These are phyloP conservation scores for Cucurbita argyrosperma DNA, from an alignment of 306 rosid genomes.

Conservation along the genomic window DNA sequence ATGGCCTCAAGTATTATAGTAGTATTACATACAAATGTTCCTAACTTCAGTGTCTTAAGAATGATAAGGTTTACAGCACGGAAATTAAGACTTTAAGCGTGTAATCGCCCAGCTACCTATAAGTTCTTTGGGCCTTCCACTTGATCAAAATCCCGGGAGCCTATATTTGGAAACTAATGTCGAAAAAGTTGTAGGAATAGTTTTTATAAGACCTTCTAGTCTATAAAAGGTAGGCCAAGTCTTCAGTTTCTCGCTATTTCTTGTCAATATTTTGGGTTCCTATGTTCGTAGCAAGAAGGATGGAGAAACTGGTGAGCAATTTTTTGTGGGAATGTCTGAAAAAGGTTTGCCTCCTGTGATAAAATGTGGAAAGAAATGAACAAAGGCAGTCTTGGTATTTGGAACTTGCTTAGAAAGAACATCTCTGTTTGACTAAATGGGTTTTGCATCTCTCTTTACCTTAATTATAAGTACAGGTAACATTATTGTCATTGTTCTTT, in stretches of 20 bases:
- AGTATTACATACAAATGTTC: neutral
- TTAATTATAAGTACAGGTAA: too few species aligned
- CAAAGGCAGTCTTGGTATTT: neutral
- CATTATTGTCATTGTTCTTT: too few species aligned
- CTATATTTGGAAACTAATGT: neutral
- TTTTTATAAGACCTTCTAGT: neutral
- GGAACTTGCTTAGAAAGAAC: neutral
- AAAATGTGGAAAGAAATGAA: neutral
- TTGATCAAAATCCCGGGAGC: neutral
- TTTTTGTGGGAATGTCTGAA: neutral
- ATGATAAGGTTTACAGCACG: neutral
- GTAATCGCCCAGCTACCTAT: neutral
- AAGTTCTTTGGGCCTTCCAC: neutral
- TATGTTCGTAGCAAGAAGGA: neutral
- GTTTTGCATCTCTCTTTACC: neutral
- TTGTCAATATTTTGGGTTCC: neutral
- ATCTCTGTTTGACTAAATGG: neutral
- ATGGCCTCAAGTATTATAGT: neutral
- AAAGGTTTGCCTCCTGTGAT: neutral
- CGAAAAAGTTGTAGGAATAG: neutral
- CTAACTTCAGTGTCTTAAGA: neutral
- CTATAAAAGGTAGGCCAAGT: neutral
- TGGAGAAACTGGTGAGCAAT: neutral
- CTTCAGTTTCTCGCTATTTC: neutral
- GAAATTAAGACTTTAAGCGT: neutral